Evolutionary conservation across 345 rosid species (phyloP).

Genomic region (Chamaenerion angustifolium): DNA sequence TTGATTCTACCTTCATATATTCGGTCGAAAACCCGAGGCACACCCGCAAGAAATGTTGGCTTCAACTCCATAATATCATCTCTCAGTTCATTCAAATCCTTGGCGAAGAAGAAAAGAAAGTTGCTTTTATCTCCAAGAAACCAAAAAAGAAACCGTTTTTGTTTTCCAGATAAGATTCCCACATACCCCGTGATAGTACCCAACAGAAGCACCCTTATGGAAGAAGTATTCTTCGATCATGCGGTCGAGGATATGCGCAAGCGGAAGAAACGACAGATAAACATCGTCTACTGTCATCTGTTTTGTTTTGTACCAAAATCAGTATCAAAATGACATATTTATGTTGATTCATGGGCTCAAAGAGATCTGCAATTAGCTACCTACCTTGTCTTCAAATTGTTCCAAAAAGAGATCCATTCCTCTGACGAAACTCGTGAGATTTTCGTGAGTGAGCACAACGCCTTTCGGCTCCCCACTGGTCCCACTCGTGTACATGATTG

Average conservation of each 20-base stretch:
- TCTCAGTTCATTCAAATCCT: constrained; percentile 74
- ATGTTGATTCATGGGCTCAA: background rate
- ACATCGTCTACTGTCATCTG: constrained; percentile 87
- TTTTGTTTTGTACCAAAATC: constrained; percentile 3
- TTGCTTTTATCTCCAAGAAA: background rate
- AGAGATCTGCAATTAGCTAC: background rate
- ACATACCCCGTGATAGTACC: constrained; percentile 89
- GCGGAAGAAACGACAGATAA: constrained; percentile 83
- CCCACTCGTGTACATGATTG: constrained; percentile 97
- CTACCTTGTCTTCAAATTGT: constrained; percentile 86
- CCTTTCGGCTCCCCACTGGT: constrained; percentile 98
- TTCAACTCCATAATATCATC: constrained; percentile 77
- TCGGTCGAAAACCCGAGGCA: constrained; percentile 85
- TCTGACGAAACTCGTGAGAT: constrained; percentile 34
- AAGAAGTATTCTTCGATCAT: constrained; percentile 74
- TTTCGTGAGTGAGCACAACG: constrained; percentile 79
- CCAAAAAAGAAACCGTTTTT: background rate
- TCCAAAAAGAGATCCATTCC: constrained; percentile 75
- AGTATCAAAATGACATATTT: background rate
- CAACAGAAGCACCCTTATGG: constrained; percentile 83
- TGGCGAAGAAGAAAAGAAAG: constrained; percentile 8
- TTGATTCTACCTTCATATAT: constrained; percentile 55
- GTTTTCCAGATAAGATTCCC: background rate
- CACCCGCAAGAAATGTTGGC: constrained; percentile 88
- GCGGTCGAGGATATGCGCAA: constrained; percentile 90